phyloP scores from a whole-genome alignment of 2,329 filamentous ascomycete species.

The Capronia coronata region DNA sequence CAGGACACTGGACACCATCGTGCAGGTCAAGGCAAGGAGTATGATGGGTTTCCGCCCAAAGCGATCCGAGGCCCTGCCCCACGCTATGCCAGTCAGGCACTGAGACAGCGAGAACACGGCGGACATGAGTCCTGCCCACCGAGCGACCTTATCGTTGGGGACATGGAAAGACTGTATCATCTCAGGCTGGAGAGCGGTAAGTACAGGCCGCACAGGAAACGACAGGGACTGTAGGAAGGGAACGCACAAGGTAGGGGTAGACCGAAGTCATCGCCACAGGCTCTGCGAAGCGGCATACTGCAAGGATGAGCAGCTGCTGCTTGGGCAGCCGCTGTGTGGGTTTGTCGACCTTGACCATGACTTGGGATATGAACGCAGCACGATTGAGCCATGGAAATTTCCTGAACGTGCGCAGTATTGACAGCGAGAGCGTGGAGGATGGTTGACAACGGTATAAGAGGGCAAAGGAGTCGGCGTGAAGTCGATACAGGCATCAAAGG shows the following conservation, averaged over 20 bases:
- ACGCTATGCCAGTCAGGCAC: conserved; percentile 63
- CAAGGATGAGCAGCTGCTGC: conserved; percentile 70
- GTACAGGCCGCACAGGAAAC: conserved; percentile 18
- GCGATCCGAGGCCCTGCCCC: conserved; percentile 69
- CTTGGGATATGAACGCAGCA: conserved; percentile 2
- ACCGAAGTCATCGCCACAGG: conserved; percentile 64
- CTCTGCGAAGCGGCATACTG: conserved; percentile 71
- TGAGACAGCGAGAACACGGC: conserved; percentile 67
- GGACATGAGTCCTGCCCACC: conserved; percentile 71
- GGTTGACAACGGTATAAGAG: background rate
- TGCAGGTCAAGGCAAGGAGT: conserved; percentile 64
- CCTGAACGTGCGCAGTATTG: background rate
- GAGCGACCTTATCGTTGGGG: conserved; percentile 63
- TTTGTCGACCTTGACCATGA: conserved; percentile 22
- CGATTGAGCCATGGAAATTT: conserved; percentile 15
- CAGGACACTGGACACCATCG: conserved; percentile 71
- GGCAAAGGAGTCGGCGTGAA: background rate
- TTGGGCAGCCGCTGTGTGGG: conserved; percentile 59
- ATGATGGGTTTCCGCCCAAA: conserved; percentile 80
- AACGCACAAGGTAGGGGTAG: conserved; percentile 51
- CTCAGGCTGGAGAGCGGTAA: conserved; percentile 53
- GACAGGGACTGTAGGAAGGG: background rate
- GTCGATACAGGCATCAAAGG: background rate
- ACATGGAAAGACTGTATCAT: conserved; percentile 79
- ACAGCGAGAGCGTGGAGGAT: background rate